Evolutionary conservation across 1,139 yeast species (phyloP), one percentile per base, ranked within the genome.

Genomic region (Geotrichum siamense): DNA sequence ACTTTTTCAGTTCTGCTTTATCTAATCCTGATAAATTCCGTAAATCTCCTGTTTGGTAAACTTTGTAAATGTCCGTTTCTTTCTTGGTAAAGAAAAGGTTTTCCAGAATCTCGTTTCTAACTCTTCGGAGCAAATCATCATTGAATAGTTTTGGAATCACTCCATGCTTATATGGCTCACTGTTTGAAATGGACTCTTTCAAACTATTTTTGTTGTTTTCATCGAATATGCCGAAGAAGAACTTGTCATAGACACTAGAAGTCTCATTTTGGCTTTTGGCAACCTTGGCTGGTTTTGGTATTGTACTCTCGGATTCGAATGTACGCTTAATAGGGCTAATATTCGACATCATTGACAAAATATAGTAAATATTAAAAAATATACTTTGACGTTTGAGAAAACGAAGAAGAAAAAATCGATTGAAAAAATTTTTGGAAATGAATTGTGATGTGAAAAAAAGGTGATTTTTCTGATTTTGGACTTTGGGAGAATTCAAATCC

Each of bases 51-150:
- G 93, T 82, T 63, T 93, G 99, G 61, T 73, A 81, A 26, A 93
- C 95, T 61, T 86, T 89, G 65, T 93, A 93, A 50, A 93, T 93
- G 59, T 93, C 98, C 0, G 99, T 93, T 63, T 93, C 98, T 63
- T 91, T 93, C 57, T 80, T 78, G 16, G 97, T 87, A 68, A 93
- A 93, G 38, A 84, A 93, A 48, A 93, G 80, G 57, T 87, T 83
- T 5, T 72, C 69, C 54, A 85, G 73, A 31, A 93, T 89, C 61
- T 93, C 98, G 47, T 75, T 74, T 41, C 97, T 74, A 2, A 93
- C 98, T 32, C 74, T 72, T 52, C 93, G 70, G 45, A 93, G 67
- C 22, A 93, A 67, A 0, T 78, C 75, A 51, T 89, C 96, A 58
- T 89, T 76, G 45, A 93, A 72, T 42, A 91, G 67, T 28, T 79